Conservation (phyloP, 2,329 filamentous ascomycete species). For the Microsporum canis region DNA sequence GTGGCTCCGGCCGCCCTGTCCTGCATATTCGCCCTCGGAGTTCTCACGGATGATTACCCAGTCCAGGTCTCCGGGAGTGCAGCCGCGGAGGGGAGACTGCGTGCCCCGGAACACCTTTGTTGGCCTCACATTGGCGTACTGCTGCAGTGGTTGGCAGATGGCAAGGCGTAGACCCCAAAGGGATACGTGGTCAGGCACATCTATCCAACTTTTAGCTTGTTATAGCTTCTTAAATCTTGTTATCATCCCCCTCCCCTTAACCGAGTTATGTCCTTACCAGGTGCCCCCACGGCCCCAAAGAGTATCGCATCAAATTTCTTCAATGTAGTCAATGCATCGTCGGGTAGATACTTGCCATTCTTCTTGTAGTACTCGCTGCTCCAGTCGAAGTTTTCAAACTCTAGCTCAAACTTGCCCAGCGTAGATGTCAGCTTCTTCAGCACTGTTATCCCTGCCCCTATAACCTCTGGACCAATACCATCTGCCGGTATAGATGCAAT, state of each 20-base stretch:
- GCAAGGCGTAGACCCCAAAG: conserved; percentile 46
- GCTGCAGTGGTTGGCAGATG: conserved; percentile 45
- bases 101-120: conserved; percentile 44
- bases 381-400: conserved; percentile 44
- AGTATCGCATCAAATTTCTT: conserved; percentile 45
- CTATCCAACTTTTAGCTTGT: conserved; percentile 18
- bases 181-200: conserved; percentile 47
- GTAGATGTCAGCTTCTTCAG: conserved; percentile 36
- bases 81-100: conserved; percentile 39
- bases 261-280: conserved; percentile 31
- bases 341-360: conserved; percentile 43
- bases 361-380: conserved; percentile 39
- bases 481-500: conserved; percentile 59
- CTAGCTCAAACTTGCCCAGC: conserved; percentile 37
- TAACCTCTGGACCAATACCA: conserved; percentile 59
- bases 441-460: conserved; percentile 49
- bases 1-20: conserved; percentile 44
- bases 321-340: conserved; percentile 40
- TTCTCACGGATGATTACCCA: conserved; percentile 48
- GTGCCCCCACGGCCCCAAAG: conserved; percentile 50
- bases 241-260: neutral
- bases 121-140: conserved; percentile 48
- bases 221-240: neutral
- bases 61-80: conserved; percentile 40
- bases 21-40: conserved; percentile 45